Conservation (phyloP, 1,284 basidiomycete species). For the Sphaerobolus stellatus region DNA sequence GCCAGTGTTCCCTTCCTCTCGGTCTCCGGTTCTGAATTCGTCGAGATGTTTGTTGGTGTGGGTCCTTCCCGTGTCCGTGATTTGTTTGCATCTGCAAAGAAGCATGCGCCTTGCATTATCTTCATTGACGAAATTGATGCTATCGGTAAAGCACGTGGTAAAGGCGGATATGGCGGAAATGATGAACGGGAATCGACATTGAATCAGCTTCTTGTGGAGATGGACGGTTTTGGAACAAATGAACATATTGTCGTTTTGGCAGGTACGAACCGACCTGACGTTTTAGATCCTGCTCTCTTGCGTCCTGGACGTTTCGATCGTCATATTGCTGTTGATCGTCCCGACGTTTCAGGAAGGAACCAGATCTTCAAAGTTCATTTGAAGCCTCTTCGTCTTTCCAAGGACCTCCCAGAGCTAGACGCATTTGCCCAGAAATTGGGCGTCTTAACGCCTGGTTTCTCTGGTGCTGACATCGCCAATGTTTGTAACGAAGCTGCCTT, state of each 20-base stretch:
- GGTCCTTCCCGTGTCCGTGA: conserved; percentile 97
- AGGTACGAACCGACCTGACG: conserved; percentile 95
- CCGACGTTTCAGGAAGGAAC: conserved; percentile 90
- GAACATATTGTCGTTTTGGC: conserved; percentile 97
- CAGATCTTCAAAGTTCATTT: conserved; percentile 96
- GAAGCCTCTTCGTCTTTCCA: conserved; percentile 73
- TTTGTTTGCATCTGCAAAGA: conserved; percentile 96
- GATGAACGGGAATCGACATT: conserved; percentile 98
- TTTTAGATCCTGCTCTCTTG: conserved; percentile 92
- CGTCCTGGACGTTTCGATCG: conserved; percentile 98
- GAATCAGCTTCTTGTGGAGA: conserved; percentile 97
- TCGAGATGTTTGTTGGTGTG: conserved; percentile 99
- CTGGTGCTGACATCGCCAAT: conserved; percentile 97
- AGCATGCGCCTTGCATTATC: conserved; percentile 97
- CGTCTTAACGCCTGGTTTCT: conserved; percentile 96
- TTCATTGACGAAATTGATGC: conserved; percentile 99
- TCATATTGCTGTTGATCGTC: conserved; percentile 94
- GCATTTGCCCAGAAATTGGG: conserved; percentile 88
- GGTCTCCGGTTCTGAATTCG: conserved; percentile 98
- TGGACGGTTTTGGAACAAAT: conserved; percentile 97
- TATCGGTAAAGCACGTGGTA: conserved; percentile 93
- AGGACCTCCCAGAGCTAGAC: conserved; percentile 56
- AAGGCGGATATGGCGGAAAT: conserved; percentile 90
- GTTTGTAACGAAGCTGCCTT: conserved; percentile 98
- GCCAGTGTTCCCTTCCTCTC: conserved; percentile 97